A percentile compares a stretch with the other conserved stretches of the same genome.
Evolutionary conservation across 805 yeast genomes (phyloP).

Genomic region (Lipomyces chichibuensis): DNA sequence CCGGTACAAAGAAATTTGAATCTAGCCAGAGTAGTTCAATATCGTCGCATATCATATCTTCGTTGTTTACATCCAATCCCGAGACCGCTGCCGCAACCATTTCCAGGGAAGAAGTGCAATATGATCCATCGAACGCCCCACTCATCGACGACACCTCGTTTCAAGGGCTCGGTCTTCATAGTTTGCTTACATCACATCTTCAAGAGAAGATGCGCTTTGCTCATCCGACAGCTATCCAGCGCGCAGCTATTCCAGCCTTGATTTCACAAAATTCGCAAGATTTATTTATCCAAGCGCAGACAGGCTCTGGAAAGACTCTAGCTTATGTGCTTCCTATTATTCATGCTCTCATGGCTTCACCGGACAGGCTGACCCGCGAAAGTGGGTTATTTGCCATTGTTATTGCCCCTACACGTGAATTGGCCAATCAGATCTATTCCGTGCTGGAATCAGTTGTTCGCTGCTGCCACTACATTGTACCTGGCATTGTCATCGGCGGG

Average conservation of each 20-base stretch:
- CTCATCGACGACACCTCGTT: conserved; percentile 66
- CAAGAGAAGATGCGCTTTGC: conserved; percentile 53
- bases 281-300: conserved; percentile 90
- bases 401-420: conserved; percentile 91
- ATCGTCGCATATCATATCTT: conserved; percentile 55
- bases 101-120: conserved; percentile 34
- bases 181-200: conserved; percentile 57
- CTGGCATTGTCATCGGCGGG: conserved; percentile 97
- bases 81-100: conserved; percentile 40
- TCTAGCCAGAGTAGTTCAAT: neutral
- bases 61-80: conserved; percentile 75
- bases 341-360: conserved; percentile 65
- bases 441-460: conserved; percentile 69
- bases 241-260: conserved; percentile 71
- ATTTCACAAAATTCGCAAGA: conserved; percentile 53
- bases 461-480: conserved; percentile 85
- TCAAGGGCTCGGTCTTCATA: conserved; percentile 68
- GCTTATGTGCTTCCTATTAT: conserved; percentile 85
- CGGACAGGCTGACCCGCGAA: conserved; percentile 53
- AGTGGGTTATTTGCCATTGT: conserved; percentile 89
- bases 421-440: conserved; percentile 84
- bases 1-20: neutral
- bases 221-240: conserved; percentile 84
- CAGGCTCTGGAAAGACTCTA: conserved; percentile 97
- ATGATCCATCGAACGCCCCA: conserved; percentile 85